Base-by-base conservation (phyloP, 495 filamentous ascomycete species). In the Penicillium coffeae region DNA sequence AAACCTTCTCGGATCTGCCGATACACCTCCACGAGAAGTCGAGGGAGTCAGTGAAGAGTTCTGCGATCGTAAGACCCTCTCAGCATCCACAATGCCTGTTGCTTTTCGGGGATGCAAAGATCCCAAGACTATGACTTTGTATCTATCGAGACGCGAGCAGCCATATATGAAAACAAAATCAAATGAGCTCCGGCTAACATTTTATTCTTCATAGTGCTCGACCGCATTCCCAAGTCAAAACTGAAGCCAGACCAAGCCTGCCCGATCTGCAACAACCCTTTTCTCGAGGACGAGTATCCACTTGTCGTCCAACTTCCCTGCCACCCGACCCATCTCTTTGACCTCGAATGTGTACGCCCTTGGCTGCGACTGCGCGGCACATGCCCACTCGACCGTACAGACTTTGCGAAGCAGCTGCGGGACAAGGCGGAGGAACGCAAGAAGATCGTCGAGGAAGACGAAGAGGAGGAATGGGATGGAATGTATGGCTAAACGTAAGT, bases 301-400 rank as follows among this genome's bases (percentile, higher is more conserved):
- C 77, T 98, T 10, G 91, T 96, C 13, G 92, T 96, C 22, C 80
- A 83, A 54, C 73, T 98, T 45, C 89, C 90, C 18, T 98, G 93
- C 60, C 83, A 91, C 56, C 75, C 76, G 9, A 80, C 76, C 16
- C 93, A 98, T 64, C 62, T 82, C 20, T 96, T 95, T 69, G 93
- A 98, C 65, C 68, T 96, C 12, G 91, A 97, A 64, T 98, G 93
- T 63, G 87, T 98, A n/a, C 76, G 78, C 38, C 92, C 93, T 1
- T 98, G 93, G 93, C 62, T 98, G 61, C 78, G 85, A 59, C 76
- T 93, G 50, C 87, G 95, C 64, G 84, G 87, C 9, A 95, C 85
- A 2, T 98, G 92, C 72, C 92, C 92, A 18, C 69, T 96, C 54
- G 92, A 95, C 63, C 76, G 92, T 38, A 79, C 82, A 61, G 83